Evolutionary conservation across 495 filamentous ascomycete genomes (phyloP), one percentile per base, ranked within the genome.

Genomic region (Cercophora scortea): DNA sequence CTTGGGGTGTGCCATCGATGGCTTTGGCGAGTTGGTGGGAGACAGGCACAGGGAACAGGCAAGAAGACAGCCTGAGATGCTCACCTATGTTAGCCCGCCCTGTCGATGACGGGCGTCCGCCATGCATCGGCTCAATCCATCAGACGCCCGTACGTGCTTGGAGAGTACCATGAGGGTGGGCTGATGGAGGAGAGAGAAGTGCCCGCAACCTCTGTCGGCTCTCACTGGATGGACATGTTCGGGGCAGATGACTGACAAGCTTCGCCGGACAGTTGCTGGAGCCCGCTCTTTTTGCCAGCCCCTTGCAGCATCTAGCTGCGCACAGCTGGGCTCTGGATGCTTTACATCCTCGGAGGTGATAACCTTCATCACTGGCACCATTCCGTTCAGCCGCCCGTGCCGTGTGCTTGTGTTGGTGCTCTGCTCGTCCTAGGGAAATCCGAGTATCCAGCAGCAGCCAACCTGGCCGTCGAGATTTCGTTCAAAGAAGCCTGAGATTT

Each of bases 51-150:
- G 2, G 44, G 15, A 3, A 15, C 36, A 42, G 48, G 15, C 32
- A 19, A 18, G 35, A 25, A 38, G n/a, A 13, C 19, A 44, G 16
- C 35, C 32, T 6, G 25, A 41, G 45, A 19, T 18, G 17, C 34
- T 1, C 40, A 10, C 17, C 13, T 32, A 40, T 15, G 32, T 40
- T 32, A 15, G 16, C 34, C 39, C 39, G 49, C 32, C 8, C 38
- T 46, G 16, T 34, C 41, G 19, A 52, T 16, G 15, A 44, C 47
- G 17, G 53, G 13, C 38, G 25, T 48, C 47, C 47, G 46, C 52
- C 40, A 32, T 51, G 36, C 55, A 58, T 47, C 52, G 52, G 55
- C 55, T 56, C 52, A 53, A 56, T 56, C 44, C 54, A 54, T 42
- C 48, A 52, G 2, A 25, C 25, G 25, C 5, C 25, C 25, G 25